phyloP scores from a whole-genome alignment of 2,329 filamentous ascomycete genomes.

The Meredithiella fracta region DNA sequence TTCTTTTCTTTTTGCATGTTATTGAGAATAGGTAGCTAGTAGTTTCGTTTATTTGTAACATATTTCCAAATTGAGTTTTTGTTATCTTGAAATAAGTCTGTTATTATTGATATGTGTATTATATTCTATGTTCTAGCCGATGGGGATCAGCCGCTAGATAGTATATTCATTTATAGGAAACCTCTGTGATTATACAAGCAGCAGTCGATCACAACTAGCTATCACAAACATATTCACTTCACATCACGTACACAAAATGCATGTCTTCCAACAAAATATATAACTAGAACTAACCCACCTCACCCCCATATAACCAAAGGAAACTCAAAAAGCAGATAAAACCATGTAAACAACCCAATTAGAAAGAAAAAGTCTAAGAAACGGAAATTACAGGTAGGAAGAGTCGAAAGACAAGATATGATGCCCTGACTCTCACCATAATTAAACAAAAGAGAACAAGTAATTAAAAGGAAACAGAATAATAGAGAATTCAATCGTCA shows the following conservation, averaged over 20 bases:
- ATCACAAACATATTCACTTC: too few species aligned
- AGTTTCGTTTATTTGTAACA: not conserved
- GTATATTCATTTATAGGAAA: too few species aligned
- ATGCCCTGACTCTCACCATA: not conserved
- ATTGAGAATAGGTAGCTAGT: not conserved
- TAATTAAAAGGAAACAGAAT: not conserved
- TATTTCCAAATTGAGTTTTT: not conserved
- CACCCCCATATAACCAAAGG: too few species aligned
- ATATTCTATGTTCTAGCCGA: not conserved
- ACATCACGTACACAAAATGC: too few species aligned
- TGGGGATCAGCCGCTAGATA: not conserved
- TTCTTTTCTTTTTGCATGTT: not conserved
- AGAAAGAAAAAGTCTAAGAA: not conserved
- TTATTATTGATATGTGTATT: not conserved
- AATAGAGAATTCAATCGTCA: conserved; percentile 5
- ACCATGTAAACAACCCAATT: not conserved
- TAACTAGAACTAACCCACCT: too few species aligned
- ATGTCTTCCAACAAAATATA: too few species aligned
- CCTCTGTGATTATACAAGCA: too few species aligned
- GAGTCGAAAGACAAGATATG: not conserved
- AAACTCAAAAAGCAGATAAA: not conserved
- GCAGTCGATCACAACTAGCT: too few species aligned
- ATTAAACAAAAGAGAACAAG: conserved; percentile 6
- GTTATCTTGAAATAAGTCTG: too few species aligned
- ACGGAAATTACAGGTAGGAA: not conserved